These are phyloP conservation scores for Phytophthora rubi DNA, from an alignment of 352 stramenopile species.

Conservation along the genomic window DNA sequence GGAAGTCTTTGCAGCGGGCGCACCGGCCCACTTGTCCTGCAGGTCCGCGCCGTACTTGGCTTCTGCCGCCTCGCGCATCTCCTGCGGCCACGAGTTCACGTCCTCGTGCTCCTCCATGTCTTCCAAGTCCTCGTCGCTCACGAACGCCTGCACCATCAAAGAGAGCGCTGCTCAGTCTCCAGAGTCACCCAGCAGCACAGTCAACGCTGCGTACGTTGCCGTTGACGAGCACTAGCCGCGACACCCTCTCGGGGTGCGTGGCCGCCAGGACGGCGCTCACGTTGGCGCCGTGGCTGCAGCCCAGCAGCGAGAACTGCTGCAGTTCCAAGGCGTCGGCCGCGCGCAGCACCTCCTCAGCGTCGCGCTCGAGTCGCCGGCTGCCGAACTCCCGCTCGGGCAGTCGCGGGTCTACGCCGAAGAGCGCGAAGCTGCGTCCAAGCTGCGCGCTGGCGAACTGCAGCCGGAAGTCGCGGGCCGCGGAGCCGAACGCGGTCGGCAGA, in stretches of 20 bases:
- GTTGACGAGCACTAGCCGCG: conserved; percentile 78
- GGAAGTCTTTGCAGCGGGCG: conserved; percentile 12
- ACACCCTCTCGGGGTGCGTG: conserved; percentile 69
- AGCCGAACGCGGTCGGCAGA: conserved; percentile 72
- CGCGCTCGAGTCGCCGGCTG: conserved; percentile 63
- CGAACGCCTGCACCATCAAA: conserved; percentile 58
- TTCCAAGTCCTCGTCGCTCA: conserved; percentile 75
- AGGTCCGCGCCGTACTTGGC: conserved; percentile 63
- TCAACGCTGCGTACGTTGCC: conserved; percentile 64
- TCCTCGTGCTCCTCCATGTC: conserved; percentile 57
- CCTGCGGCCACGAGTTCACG: conserved; percentile 58
- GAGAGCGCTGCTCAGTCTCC: conserved; percentile 5
- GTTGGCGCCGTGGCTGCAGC: conserved; percentile 82
- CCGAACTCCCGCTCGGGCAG: conserved; percentile 57
- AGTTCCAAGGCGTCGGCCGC: conserved; percentile 65
- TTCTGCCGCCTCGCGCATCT: conserved; percentile 51
- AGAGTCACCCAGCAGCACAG: conserved; percentile 11
- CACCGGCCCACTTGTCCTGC: conserved; percentile 62
- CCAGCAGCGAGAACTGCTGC: conserved; percentile 76
- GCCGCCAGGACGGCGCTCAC: conserved; percentile 71
- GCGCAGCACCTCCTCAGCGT: conserved; percentile 73
- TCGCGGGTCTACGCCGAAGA: conserved; percentile 74
- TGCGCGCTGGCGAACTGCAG: conserved; percentile 54
- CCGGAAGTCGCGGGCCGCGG: conserved; percentile 65
- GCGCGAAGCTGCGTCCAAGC: conserved; percentile 55